phyloP scores from a whole-genome alignment of 2,329 filamentous ascomycete genomes.

The Sclerotinia minor region DNA sequence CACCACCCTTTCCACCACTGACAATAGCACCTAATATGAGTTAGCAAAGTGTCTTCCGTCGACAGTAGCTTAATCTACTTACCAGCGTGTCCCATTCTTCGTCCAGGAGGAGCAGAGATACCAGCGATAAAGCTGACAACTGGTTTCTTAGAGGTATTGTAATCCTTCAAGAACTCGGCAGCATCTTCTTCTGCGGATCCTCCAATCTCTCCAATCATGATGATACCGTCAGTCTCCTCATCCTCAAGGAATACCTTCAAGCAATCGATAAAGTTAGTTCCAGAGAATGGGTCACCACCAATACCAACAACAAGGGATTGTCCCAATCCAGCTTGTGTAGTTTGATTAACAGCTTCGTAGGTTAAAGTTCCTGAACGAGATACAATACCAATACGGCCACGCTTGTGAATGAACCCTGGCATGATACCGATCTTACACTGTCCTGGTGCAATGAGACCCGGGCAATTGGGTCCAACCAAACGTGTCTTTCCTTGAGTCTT shows the following conservation, averaged over 20 bases:
- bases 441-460: conserved; percentile 89
- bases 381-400: conserved; percentile 97
- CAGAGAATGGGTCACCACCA: conserved; percentile 96
- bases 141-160: conserved; percentile 93
- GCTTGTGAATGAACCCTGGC: conserved; percentile 99
- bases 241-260: conserved; percentile 95
- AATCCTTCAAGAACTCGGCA: conserved; percentile 87
- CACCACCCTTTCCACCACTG: conserved; percentile 94
- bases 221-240: conserved; percentile 95
- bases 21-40: conserved; percentile 71
- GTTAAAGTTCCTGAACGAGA: conserved; percentile 97
- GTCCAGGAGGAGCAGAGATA: conserved; percentile 93
- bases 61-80: conserved; percentile 32
- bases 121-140: conserved; percentile 98
- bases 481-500: conserved; percentile 98
- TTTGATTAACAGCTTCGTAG: conserved; percentile 99
- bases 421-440: conserved; percentile 99
- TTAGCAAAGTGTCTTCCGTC: conserved; percentile 28
- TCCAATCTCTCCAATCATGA: conserved; percentile 99
- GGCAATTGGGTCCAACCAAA: conserved; percentile 96
- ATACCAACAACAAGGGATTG: conserved; percentile 98
- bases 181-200: conserved; percentile 97
- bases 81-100: conserved; percentile 98
- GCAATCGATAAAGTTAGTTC: conserved; percentile 99
- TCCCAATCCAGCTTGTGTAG: conserved; percentile 91